Base-by-base conservation (phyloP, 805 yeast species). In the Ogataea haglerorum region DNA sequence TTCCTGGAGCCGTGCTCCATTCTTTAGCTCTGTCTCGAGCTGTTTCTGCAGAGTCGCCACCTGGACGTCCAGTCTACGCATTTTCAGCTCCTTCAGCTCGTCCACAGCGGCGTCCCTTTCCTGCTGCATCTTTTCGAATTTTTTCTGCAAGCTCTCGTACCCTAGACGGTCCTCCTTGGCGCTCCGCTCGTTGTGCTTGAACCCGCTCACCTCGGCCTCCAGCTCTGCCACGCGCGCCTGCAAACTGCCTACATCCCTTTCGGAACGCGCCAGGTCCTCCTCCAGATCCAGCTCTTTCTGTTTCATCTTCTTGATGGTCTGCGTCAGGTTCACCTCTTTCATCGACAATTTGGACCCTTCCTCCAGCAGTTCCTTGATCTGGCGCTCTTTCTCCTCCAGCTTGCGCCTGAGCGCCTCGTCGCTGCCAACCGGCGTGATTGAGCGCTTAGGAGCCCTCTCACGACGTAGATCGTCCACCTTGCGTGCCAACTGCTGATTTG, bases 311-410 rank as follows among this genome's bases (percentile, higher is more conserved):
- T 85, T 85, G 36, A 90, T 77, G 0, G 80, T 69, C 29, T 79
- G 85, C 49, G 76, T 79, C 38, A 80, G 70, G 49, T 75, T 77
- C 19, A 87, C 69, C 52, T 91, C 97, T 45, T 77, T 80, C 43
- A 73, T 72, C 0, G 93, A 78, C 27, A 88, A 62, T 17, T 73
- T 76, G 47, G 83, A 81, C 4, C 95, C 95, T 60, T 89, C 96
- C 40, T 75, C 78, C 55, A 85, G 56, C 21, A 90, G 64, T 42
- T 82, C 80, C 13, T 75, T 73, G 18, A 90, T 78, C 22, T 78
- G 75, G 10, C 68, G 72, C 37, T 89, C 86, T 66, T 67, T 82
- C 51, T 61, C 76, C 53, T 47, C 63, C 34, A 60, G 60, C 40
- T 61, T 71, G 47, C 51, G 67, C 47, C 42, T 51, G 41, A 55